phyloP scores from a whole-genome alignment of 352 stramenopile genomes.

The Pythium rishiriense region DNA sequence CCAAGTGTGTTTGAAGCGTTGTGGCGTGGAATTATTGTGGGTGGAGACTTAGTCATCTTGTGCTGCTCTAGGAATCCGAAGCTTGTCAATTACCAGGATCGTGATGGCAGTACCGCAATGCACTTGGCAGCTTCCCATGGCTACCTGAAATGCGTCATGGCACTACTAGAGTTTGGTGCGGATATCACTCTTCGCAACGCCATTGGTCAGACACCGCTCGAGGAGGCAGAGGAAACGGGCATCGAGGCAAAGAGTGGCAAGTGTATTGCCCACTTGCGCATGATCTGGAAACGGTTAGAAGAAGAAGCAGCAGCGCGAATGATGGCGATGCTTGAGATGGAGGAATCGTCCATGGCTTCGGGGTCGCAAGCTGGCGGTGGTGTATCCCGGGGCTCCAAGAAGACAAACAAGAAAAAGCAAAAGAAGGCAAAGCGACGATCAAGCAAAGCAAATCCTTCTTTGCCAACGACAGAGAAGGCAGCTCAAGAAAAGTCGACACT shows the following conservation, averaged over 20 bases:
- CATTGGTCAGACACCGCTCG: constrained; percentile 76
- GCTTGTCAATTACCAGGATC: constrained; percentile 81
- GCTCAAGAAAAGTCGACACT: constrained; percentile 24
- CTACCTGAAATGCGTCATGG: constrained; percentile 75
- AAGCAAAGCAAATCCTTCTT: constrained; percentile 26
- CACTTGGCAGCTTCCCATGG: constrained; percentile 74
- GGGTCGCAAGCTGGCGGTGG: constrained; percentile 4
- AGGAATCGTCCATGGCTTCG: constrained; percentile 37
- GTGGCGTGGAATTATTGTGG: not conserved
- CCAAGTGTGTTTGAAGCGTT: constrained; percentile 31
- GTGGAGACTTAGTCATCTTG: not conserved
- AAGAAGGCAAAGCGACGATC: constrained; percentile 64
- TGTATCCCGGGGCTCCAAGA: constrained; percentile 31
- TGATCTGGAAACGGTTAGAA: constrained; percentile 70
- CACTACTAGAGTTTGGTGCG: constrained; percentile 52
- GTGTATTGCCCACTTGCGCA: constrained; percentile 61
- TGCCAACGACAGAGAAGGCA: not conserved
- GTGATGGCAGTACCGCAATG: constrained; percentile 82
- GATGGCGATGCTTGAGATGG: constrained; percentile 85
- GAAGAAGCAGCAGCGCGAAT: constrained; percentile 76
- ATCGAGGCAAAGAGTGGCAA: constrained; percentile 45
- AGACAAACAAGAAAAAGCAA: constrained; percentile 67
- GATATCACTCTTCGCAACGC: constrained; percentile 80
- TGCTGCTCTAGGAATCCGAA: constrained; percentile 41
- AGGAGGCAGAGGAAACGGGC: constrained; percentile 74